phyloP scores from a whole-genome alignment of 225 moss, liverwort and hornwort genomes.

The Physcomitrium patens region DNA sequence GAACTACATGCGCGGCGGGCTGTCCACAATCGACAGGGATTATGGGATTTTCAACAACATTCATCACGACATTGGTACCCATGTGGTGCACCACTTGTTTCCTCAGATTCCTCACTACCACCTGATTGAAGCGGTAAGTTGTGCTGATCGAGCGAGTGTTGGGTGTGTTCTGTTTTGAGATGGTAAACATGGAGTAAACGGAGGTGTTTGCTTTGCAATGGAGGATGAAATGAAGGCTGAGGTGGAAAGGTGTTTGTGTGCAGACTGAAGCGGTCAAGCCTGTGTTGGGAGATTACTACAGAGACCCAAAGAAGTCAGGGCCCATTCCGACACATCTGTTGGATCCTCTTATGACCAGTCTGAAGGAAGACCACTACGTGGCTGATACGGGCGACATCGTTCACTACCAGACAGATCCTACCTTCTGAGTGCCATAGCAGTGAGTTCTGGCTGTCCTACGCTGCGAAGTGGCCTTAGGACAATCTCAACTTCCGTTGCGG shows the following conservation, averaged over 20 bases:
- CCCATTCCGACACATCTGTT: constrained; percentile 74
- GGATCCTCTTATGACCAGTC: constrained; percentile 56
- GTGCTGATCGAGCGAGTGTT: too few species aligned
- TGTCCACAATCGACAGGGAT: constrained; percentile 94
- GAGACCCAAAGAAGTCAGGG: constrained; percentile 79
- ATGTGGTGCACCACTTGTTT: constrained; percentile 90
- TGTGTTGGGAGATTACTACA: constrained; percentile 82
- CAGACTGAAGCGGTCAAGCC: constrained; percentile 92
- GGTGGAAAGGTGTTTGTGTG: background rate
- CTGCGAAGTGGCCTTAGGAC: too few species aligned
- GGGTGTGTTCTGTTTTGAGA: too few species aligned
- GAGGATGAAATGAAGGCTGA: background rate
- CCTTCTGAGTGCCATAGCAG: constrained; percentile 16
- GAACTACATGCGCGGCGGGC: constrained; percentile 93
- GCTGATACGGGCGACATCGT: constrained; percentile 73
- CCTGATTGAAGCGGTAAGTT: constrained; percentile 69
- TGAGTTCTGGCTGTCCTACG: too few species aligned
- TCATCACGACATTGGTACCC: constrained; percentile 97
- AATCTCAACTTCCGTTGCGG: too few species aligned
- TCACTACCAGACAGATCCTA: constrained; percentile 57
- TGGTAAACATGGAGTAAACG: too few species aligned
- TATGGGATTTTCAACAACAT: constrained; percentile 95
- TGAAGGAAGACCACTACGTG: constrained; percentile 77
- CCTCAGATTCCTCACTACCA: constrained; percentile 99
- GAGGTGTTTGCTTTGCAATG: too few species aligned